These are phyloP conservation scores for Erodium maritimum DNA, from an alignment of 345 rosid genomes.

Conservation along the genomic window DNA sequence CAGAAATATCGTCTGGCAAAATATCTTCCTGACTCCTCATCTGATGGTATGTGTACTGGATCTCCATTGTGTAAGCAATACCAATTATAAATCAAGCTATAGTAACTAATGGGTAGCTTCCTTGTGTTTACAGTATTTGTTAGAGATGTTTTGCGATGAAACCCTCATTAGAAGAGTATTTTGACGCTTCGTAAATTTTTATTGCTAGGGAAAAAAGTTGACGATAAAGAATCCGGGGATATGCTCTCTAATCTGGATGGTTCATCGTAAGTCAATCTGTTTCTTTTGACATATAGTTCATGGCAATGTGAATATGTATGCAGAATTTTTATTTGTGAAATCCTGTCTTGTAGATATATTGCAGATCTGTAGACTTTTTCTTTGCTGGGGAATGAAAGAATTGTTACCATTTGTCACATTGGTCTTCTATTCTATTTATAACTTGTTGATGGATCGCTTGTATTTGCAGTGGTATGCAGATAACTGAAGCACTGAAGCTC, in stretches of 20 bases:
- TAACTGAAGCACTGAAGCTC: constrained; percentile 92
- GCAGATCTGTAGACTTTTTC: background rate
- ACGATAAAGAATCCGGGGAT: constrained; percentile 82
- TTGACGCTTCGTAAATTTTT: constrained; percentile 13
- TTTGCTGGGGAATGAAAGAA: background rate
- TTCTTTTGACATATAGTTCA: background rate
- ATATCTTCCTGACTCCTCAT: constrained; percentile 83
- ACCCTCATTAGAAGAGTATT: constrained; percentile 3
- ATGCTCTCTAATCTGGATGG: constrained; percentile 72
- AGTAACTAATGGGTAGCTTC: background rate
- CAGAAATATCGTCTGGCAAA: constrained; percentile 96
- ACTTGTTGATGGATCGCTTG: constrained; percentile 5
- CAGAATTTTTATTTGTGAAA: constrained; percentile 1
- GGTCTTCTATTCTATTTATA: constrained; percentile 1
- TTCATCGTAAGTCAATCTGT: constrained; percentile 60
- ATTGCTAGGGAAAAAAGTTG: constrained; percentile 62
- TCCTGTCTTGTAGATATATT: background rate
- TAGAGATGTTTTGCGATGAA: background rate
- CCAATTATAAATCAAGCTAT: background rate
- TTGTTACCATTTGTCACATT: background rate
- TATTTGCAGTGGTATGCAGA: constrained; percentile 81
- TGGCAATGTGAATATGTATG: background rate
- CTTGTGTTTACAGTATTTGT: background rate
- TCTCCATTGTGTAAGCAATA: constrained; percentile 10
- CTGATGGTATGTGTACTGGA: constrained; percentile 53